Base-by-base conservation (phyloP, 345 rosid species). In the Eucalyptus globulus region DNA sequence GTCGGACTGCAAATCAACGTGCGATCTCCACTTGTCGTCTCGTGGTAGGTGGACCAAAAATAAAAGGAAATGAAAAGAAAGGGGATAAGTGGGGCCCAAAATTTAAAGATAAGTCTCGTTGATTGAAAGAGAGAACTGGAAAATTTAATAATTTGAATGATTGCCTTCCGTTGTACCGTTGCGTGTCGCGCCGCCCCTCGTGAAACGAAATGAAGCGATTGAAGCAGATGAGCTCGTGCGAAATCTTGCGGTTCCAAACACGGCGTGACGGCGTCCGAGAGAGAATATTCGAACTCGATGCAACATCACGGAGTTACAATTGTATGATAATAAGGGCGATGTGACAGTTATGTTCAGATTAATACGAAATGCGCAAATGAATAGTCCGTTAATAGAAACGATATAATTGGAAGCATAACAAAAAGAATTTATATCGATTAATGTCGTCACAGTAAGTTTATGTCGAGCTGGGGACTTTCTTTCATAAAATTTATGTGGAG, bases 381-480 rank as follows among this genome's bases (percentile, higher is more conserved):
- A 3, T 17, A 10, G 3, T 11, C 14, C 27, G 0, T 72, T 12
- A 72, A 17, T 37, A 72, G 5, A 72, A 37, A 1, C 8, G 14
- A 4, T 37, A 72, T 72, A 10, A 10, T 2, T 9, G 1, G 1
- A 37, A 37, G 45, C 26, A 10, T 21, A 14, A 37, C 26, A 7
- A 10, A 17, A 34, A 5, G 0, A 17, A 34, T 34, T 69, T 19
- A 24, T 8, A 72, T 72, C 1, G 4, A 17, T 6, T 3, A 3
- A 37, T 3, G 14, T 72, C 26, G 1, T 21, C 13, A 10, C 2
- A 6, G 0, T 17, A 37, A 6, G 3, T 72, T 37, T 40, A 0
- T 37, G 45, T 37, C 27, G 3, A 37, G 9, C 19, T 19, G 8
- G 3, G 4, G 8, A 0, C 2, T 19, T 72, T 11, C 3, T 37